Evolutionary conservation across 495 filamentous ascomycete species (phyloP).

Genomic region (Geopyxis carbonaria): DNA sequence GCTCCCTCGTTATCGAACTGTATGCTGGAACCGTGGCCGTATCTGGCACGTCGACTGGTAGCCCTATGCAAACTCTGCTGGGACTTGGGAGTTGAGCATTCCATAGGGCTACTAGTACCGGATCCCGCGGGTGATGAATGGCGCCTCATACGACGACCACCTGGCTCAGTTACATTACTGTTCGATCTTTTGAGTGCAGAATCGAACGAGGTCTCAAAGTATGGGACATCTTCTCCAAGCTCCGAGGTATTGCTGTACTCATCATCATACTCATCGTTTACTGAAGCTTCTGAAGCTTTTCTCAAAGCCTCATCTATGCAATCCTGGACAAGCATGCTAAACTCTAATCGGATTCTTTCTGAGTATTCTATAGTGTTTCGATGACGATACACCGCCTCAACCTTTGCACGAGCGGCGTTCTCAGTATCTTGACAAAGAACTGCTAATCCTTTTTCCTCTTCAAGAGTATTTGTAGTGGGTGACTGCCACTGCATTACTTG

Average conservation of each 20-base stretch:
- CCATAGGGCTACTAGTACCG: constrained; percentile 76
- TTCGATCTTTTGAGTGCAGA: constrained; percentile 13
- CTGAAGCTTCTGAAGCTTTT: constrained; percentile 54
- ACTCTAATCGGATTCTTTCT: constrained; percentile 86
- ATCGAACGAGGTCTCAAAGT: constrained; percentile 24
- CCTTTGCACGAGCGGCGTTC: constrained; percentile 61
- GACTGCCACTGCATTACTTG: constrained; percentile 94
- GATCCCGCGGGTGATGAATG: constrained; percentile 49
- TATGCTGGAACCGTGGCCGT: constrained; percentile 19
- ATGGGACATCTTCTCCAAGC: constrained; percentile 22
- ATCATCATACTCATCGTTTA: constrained; percentile 30
- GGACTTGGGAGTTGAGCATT: constrained; percentile 80
- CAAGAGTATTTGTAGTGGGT: constrained; percentile 74
- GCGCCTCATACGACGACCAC: constrained; percentile 24
- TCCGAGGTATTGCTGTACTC: constrained; percentile 26
- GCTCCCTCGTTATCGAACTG: constrained; percentile 27
- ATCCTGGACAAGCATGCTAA: constrained; percentile 75
- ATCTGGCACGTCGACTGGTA: constrained; percentile 8
- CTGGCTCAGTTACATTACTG: constrained; percentile 14
- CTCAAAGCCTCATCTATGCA: constrained; percentile 83
- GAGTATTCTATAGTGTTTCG: constrained; percentile 88
- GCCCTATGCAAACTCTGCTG: constrained; percentile 46
- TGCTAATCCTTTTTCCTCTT: constrained; percentile 86
- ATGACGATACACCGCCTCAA: constrained; percentile 81
- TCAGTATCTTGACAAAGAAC: constrained; percentile 77